Base-by-base conservation (phyloP, 768 basidiomycete genomes). In the Xerocomus spinulosus region DNA sequence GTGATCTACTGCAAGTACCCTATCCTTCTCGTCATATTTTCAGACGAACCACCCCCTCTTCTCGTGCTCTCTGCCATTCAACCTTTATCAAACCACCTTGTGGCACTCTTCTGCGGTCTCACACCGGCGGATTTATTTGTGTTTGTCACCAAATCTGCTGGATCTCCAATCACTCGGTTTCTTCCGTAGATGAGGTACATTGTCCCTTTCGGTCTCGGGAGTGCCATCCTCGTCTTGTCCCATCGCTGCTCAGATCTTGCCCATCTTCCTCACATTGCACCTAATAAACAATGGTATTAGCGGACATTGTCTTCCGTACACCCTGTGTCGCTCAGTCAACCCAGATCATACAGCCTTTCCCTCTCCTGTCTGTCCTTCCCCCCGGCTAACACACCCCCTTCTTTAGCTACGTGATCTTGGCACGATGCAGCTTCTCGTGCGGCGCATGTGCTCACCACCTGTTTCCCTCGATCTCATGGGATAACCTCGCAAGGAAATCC, bases 11-110 rank as follows among this genome's bases (percentile, higher is more conserved):
- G 33, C 52, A 13, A 44, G 44, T 33, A 25, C 49, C 23, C 38
- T 58, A 59, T 44, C 70, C 69, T 71, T 46, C 55, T 58, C 59
- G 64, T 63, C 60, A 58, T 68, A 69, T 70, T 66, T 66, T 62
- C 61, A 68, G 59, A 62, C 55, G 52, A 55, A 68, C 73, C 77
- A 73, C 68, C 67, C 78, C 75, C 74, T 75, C 57, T 58, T 62
- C 56, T 60, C 48, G 63, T 53, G 63, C 67, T 53, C 57, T 50
- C 53, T 62, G 70, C 80, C 77, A 77, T 79, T 79, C 79, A 73
- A 75, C 51, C 55, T 57, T 51, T 51, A 43, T 58, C 56, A 53
- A 37, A 46, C 47, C n/a, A 62, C 70, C 72, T 70, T 70, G 68
- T 76, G 73, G 65, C 58, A 68, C 61, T 52, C 52, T 50, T 55